phyloP scores from a whole-genome alignment of 2,329 filamentous ascomycete species.

The Leptographium lundbergii region DNA sequence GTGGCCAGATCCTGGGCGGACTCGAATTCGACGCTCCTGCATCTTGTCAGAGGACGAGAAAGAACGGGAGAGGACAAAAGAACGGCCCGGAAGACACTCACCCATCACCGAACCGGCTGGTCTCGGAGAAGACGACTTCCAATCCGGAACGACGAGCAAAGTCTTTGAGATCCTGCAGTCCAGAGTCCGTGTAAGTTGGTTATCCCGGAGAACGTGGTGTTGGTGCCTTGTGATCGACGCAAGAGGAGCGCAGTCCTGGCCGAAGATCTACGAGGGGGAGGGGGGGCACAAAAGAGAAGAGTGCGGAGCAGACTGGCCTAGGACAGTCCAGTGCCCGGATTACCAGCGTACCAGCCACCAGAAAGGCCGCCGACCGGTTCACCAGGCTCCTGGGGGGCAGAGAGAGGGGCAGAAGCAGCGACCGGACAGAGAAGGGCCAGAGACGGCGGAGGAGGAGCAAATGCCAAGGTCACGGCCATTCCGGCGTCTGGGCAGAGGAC shows the following conservation, averaged over 20 bases:
- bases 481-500: background rate
- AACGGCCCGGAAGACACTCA: slow-evolving; percentile 65
- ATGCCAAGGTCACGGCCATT: background rate
- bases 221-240: background rate
- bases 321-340: background rate
- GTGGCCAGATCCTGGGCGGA: slow-evolving; percentile 78
- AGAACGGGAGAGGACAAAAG: no score
- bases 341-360: background rate
- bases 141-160: slow-evolving; percentile 94
- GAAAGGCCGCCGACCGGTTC: background rate
- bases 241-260: background rate
- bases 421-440: background rate
- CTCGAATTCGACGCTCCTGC: slow-evolving; percentile 95
- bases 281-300: background rate
- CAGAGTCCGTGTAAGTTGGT: slow-evolving; percentile 65
- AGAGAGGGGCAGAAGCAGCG: background rate
- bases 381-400: no score
- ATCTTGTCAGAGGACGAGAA: background rate
- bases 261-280: background rate
- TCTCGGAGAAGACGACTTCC: slow-evolving; percentile 97
- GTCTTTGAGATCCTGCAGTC: slow-evolving; percentile 95
- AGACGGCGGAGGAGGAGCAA: background rate
- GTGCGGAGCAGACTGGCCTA: background rate
- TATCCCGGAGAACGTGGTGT: slow-evolving; percentile 29
- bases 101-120: slow-evolving; percentile 79